Evolutionary conservation across 169 alveolate species (phyloP), one percentile per base, ranked within the genome.

Genomic region (Eimeria praecox): DNA sequence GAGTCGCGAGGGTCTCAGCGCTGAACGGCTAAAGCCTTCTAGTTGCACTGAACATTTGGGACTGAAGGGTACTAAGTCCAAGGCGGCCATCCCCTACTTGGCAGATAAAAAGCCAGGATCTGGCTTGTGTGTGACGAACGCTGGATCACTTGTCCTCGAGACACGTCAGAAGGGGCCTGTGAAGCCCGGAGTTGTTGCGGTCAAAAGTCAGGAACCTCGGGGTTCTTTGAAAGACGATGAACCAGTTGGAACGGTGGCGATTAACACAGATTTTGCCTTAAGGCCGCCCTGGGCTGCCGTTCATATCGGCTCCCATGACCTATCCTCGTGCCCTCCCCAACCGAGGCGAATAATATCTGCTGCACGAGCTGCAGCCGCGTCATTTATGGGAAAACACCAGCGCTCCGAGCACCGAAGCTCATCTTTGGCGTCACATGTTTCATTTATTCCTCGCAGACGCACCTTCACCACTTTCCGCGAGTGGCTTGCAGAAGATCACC

Each of bases 401-500:
- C 82, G 82, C 44, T 42, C 83, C 30, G 59, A 59, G 22, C 82
- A 87, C 49, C 83, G 83, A 27, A 33, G 64, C 46, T 62, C 66
- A 27, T 38, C 56, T 24, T 20, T 40, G 27, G 78, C 83, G 18
- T 59, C 62, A 27, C 71, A 83, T 2, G 35, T 24, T 38, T 40
- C 62, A 10, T 40, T 87, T 62, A 46, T 62, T 12, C 94, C 94
- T 64, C 94, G 94, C 82, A 87, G 42, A 42, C 82, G 83, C 59
- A 87, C 94, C 27, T 62, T 87, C 94, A 44, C 83, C 44, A 87
- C 82, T 33, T 87, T 87, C 83, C 94, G 69, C 80, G 94, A 87
- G 14, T 87, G 94, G 94, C 83, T 87, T 20, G 94, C 94, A 33
- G 66, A 87, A 42, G 94, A 87, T 46, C 94, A 87, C 44, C 83